Percentiles rank a stretch among this genome's conserved stretches.
Evolutionary conservation across 139 green algal species (phyloP).

Genomic region (Microglena sp.): DNA sequence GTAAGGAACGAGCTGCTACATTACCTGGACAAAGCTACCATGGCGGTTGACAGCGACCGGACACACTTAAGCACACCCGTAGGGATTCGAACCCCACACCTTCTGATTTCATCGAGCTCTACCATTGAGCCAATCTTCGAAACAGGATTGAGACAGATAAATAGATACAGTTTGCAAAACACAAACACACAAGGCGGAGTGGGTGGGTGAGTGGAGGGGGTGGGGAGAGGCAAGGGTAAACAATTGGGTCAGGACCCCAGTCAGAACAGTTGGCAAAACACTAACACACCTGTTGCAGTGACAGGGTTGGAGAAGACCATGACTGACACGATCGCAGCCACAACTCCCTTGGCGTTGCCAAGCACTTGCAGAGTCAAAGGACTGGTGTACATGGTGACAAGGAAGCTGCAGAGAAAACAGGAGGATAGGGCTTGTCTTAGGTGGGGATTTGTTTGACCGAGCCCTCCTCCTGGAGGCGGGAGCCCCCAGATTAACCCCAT

Average conservation of each 20-base stretch:
- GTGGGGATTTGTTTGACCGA: slow-evolving; percentile 21
- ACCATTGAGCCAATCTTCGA: not conserved
- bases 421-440: no score
- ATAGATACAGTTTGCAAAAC: not conserved
- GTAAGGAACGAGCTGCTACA: no score
- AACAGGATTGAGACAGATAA: not conserved
- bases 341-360: slow-evolving; percentile 93
- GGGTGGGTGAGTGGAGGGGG: not conserved
- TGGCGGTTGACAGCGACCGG: no score
- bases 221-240: not conserved
- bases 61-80: no score
- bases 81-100: no score
- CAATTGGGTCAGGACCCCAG: not conserved
- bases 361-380: slow-evolving; percentile 93
- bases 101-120: no score
- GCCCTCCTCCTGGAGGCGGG: no score
- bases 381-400: slow-evolving; percentile 92
- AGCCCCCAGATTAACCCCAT: no score
- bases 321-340: slow-evolving; percentile 76
- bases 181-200: not conserved
- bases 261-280: not conserved
- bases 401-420: no score
- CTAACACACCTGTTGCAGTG: slow-evolving; percentile 14
- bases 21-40: no score
- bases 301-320: slow-evolving; percentile 80